Base-by-base conservation (phyloP, 441 rosid species). In the Pelargonium australe region DNA sequence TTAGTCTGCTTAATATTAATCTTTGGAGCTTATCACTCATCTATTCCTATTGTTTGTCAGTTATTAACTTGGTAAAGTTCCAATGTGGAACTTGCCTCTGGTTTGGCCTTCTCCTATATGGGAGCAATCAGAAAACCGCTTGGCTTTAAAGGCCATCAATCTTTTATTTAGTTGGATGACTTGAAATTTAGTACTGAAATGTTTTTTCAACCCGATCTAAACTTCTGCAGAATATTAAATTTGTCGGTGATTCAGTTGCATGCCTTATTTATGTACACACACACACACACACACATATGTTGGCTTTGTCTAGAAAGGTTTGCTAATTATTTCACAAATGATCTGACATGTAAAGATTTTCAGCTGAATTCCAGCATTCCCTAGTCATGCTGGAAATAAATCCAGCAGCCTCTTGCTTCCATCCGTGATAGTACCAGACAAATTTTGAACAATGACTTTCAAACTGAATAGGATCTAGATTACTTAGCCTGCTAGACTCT, bases 381-480 rank as follows among this genome's bases (percentile, higher is more conserved):
- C 62, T 25, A 57, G 9, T 17, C 25, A 57, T 57, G 16, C 28
- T 57, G 62, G 17, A 53, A 53, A 20, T 25, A 25, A 53, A 14
- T 53, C 60, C 60, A 53, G 60, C 60, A 53, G 20, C 20, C 60
- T 53, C 17, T 53, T 53, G 60, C 20, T 53, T 53, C 60, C 13
- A 53, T 14, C 60, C 60, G 1, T 53, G 49, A 55, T 23, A 16
- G 61, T 58, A 2, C 63, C 63, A 58, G 19, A 58, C 3, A 25
- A 58, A 51, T 51, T 14, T 1, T 51, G 63, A 58, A 58, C 63
- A 58, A 58, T 19, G 63, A 58, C 31, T 58, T 58, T 58, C 63
- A 17, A 17, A 19, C 31, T n/a, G 23, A 7, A 58, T 58, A 17
- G 28, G 19, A 19, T 58, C 13, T 17, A 58, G 12, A 20, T 17